Evolutionary conservation across 2,329 filamentous ascomycete species (phyloP).

Genomic region (Fusarium lateritium): DNA sequence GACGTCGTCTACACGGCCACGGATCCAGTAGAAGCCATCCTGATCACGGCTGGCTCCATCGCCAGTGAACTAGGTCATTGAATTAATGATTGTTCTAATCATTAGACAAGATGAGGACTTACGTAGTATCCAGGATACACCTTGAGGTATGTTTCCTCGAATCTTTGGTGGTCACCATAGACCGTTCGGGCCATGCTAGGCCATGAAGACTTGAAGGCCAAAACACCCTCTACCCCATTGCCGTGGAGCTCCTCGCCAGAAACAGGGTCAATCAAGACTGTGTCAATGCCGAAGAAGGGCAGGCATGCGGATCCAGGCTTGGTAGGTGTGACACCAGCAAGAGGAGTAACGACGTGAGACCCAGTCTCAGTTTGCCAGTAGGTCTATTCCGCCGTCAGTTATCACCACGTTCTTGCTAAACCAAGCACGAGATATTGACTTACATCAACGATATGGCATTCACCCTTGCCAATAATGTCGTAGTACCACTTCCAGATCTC

Average conservation of each 20-base stretch:
- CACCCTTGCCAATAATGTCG: conserved; percentile 88
- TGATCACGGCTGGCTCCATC: conserved; percentile 93
- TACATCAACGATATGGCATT: conserved; percentile 91
- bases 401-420: background rate
- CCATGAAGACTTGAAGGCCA: conserved; percentile 96
- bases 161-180: conserved; percentile 93
- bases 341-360: conserved; percentile 90
- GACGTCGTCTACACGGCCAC: conserved; percentile 94
- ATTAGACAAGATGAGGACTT: conserved; percentile 53
- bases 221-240: conserved; percentile 92
- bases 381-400: conserved; percentile 68
- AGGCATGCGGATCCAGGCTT: conserved; percentile 94
- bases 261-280: conserved; percentile 92
- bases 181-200: conserved; percentile 98
- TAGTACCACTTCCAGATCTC: conserved; percentile 99
- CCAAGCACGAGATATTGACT: conserved; percentile 53
- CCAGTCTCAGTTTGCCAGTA: conserved; percentile 99
- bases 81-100: background rate
- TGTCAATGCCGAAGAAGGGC: conserved; percentile 97
- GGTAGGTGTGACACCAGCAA: conserved; percentile 90
- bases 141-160: conserved; percentile 96
- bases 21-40: conserved; percentile 98
- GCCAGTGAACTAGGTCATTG: conserved; percentile 75
- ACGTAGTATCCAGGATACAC: conserved; percentile 97
- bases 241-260: conserved; percentile 89